These are phyloP conservation scores for Penicillium sp. DNA, from an alignment of 2,329 filamentous ascomycete species.

Conservation along the genomic window DNA sequence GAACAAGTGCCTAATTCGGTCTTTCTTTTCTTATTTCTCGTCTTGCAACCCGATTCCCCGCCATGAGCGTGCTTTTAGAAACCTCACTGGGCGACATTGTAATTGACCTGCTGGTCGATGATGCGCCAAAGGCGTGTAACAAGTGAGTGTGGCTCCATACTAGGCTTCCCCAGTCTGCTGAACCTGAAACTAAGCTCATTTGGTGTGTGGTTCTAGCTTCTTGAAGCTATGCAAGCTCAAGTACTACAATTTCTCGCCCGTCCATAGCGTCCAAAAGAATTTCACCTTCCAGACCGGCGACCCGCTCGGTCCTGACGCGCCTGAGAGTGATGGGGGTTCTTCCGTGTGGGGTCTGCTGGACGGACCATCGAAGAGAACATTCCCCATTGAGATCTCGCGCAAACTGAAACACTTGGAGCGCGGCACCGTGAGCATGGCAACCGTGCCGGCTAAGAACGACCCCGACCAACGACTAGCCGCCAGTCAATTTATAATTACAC, in stretches of 20 bases:
- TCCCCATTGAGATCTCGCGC: slow-evolving; percentile 76
- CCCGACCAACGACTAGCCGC: slow-evolving; percentile 77
- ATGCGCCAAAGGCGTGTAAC: slow-evolving; percentile 86
- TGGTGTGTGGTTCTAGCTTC: slow-evolving; percentile 60
- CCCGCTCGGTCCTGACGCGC: slow-evolving; percentile 78
- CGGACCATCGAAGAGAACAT: slow-evolving; percentile 67
- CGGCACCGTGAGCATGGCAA: slow-evolving; percentile 98
- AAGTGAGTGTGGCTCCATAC: slow-evolving; percentile 65
- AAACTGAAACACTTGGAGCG: slow-evolving; percentile 85
- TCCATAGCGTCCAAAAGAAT: slow-evolving; percentile 88
- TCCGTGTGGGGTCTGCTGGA: slow-evolving; percentile 87
- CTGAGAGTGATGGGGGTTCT: slow-evolving; percentile 83
- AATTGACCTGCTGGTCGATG: slow-evolving; percentile 84
- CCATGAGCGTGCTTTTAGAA: slow-evolving; percentile 90
- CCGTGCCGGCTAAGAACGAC: slow-evolving; percentile 68
- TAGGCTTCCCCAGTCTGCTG: slow-evolving; percentile 42
- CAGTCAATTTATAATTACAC: slow-evolving; percentile 90
- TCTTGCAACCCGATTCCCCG: not conserved
- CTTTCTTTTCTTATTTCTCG: not conserved
- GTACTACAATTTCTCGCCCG: slow-evolving; percentile 96
- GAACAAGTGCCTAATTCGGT: not conserved
- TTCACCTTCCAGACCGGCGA: slow-evolving; percentile 97
- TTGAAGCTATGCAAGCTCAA: slow-evolving; percentile 98
- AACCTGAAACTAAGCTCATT: slow-evolving; percentile 54
- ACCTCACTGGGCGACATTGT: slow-evolving; percentile 92